phyloP scores from a whole-genome alignment of 768 basidiomycete species.

The Amanita rubescens region DNA sequence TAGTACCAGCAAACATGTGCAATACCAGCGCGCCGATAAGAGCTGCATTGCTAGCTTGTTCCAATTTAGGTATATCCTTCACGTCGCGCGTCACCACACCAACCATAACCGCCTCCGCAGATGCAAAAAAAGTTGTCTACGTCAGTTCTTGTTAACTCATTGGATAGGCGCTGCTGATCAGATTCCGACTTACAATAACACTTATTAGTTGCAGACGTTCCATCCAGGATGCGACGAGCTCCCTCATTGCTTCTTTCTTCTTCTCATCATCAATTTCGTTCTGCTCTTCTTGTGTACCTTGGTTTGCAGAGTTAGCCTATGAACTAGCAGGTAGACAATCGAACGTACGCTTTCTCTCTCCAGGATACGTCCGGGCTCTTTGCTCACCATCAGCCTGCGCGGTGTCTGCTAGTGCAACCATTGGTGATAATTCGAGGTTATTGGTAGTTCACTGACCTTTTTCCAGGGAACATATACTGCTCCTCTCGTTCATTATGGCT shows the following conservation, averaged over 20 bases:
- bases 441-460: neutral
- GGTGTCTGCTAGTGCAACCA: conserved; percentile 8
- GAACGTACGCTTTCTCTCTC: neutral
- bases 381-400: neutral
- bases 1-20: conserved; percentile 44
- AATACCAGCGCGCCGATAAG: conserved; percentile 47
- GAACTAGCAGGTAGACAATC: neutral
- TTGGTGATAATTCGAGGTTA: neutral
- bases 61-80: conserved; percentile 13
- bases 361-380: conserved; percentile 8
- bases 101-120: conserved; percentile 47
- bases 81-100: conserved; percentile 31
- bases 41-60: conserved; percentile 34
- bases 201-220: conserved; percentile 55
- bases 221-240: conserved; percentile 55
- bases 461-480: neutral
- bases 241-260: conserved; percentile 36
- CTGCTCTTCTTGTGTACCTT: conserved; percentile 39
- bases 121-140: conserved; percentile 58
- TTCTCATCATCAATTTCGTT: conserved; percentile 39
- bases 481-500: neutral
- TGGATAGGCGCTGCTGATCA: neutral
- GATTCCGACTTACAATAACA: conserved; percentile 27
- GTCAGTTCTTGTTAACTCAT: neutral
- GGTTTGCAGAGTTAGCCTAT: neutral